Percentiles rank a stretch among this genome's conserved stretches.
Conservation (phyloP, 495 filamentous ascomycete species). For the Penicillium mononematosum region DNA sequence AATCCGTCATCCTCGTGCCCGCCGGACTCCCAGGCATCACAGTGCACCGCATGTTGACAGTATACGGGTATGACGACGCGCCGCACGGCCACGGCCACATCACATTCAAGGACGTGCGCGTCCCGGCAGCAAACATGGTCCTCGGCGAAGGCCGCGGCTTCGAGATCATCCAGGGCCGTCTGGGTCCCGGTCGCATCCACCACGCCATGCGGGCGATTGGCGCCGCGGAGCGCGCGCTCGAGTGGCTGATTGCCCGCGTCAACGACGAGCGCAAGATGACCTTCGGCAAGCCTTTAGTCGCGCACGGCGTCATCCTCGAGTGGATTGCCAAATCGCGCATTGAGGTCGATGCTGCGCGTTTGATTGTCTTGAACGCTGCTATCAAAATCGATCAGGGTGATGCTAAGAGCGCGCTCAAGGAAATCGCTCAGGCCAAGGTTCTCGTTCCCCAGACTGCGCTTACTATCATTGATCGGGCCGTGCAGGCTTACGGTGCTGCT, state of each 20-base stretch:
- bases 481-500: slow-evolving; percentile 82
- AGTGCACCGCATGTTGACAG: slow-evolving; percentile 79
- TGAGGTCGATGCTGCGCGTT: slow-evolving; percentile 83
- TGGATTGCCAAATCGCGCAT: slow-evolving; percentile 89
- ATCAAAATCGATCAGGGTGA: slow-evolving; percentile 82
- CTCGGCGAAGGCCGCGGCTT: slow-evolving; percentile 91
- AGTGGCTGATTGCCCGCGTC: slow-evolving; percentile 85
- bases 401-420: slow-evolving; percentile 75
- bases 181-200: slow-evolving; percentile 90
- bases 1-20: slow-evolving; percentile 86
- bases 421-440: slow-evolving; percentile 87
- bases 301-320: slow-evolving; percentile 89
- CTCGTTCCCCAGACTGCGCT: slow-evolving; percentile 75
- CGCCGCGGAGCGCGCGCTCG: slow-evolving; percentile 77
- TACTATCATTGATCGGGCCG: slow-evolving; percentile 79
- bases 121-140: slow-evolving; percentile 74
- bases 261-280: slow-evolving; percentile 85
- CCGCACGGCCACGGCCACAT: slow-evolving; percentile 92
- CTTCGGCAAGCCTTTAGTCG: slow-evolving; percentile 74
- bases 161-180: slow-evolving; percentile 91
- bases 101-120: slow-evolving; percentile 78
- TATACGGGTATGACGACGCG: slow-evolving; percentile 93
- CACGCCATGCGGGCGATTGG: slow-evolving; percentile 92
- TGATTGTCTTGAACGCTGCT: slow-evolving; percentile 85
- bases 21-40: slow-evolving; percentile 72